Conservation (phyloP, 148 eudicot species). For the Rhododendron griersonianum region DNA sequence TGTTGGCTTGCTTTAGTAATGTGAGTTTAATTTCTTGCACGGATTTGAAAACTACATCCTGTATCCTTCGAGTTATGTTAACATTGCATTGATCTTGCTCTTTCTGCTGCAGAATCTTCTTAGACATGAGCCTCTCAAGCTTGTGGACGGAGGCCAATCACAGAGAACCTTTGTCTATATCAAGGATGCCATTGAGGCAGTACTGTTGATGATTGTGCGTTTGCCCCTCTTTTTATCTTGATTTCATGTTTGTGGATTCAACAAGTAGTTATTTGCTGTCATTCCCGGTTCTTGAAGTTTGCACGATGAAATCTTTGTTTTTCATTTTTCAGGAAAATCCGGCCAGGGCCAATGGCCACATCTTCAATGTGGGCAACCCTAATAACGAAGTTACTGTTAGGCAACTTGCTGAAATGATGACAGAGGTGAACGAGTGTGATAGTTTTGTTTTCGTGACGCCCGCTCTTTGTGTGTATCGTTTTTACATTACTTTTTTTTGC, state of each 20-base stretch:
- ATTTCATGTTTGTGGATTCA: not conserved
- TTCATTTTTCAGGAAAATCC: slow-evolving; percentile 76
- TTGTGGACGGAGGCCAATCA: slow-evolving; percentile 96
- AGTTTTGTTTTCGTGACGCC: not conserved
- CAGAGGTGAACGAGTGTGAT: slow-evolving; percentile 42
- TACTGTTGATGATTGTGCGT: slow-evolving; percentile 88
- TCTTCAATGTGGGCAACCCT: slow-evolving; percentile 97
- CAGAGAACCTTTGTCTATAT: slow-evolving; percentile 94
- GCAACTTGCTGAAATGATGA: slow-evolving; percentile 99
- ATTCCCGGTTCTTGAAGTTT: not conserved
- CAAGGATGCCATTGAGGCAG: slow-evolving; percentile 98
- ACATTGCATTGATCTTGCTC: not conserved
- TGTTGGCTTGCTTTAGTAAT: slow-evolving; percentile 94
- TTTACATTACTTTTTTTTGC: not conserved
- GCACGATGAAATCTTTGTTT: not conserved
- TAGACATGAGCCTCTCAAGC: slow-evolving; percentile 89
- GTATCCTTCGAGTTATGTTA: not conserved
- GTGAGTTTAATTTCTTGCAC: slow-evolving; percentile 32
- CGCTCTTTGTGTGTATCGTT: not conserved
- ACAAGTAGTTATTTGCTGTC: not conserved
- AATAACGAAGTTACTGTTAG: slow-evolving; percentile 97
- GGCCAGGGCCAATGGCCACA: slow-evolving; percentile 88
- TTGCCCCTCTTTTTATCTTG: not conserved
- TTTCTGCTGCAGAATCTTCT: slow-evolving; percentile 58
- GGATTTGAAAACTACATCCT: not conserved